A percentile compares a stretch with the other conserved stretches of the same genome.
phyloP scores from a whole-genome alignment of 2,329 filamentous ascomycete genomes.

The Pseudogymnoascus sp. region DNA sequence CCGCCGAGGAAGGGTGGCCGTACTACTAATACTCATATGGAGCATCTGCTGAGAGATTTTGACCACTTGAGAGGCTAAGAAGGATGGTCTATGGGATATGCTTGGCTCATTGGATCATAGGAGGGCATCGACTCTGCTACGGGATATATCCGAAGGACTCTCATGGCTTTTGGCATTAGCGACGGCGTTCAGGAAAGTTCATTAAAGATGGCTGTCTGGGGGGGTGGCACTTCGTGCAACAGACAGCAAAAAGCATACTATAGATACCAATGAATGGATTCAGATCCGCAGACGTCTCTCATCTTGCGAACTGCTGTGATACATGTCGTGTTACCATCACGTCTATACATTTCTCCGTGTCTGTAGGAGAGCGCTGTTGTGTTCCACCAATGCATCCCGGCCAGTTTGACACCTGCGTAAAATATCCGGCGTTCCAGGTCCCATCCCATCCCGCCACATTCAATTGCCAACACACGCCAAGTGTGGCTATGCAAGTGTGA shows the following conservation, averaged over 20 bases:
- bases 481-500: background rate
- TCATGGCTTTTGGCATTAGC: background rate
- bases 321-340: background rate
- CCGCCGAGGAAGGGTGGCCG: conserved; percentile 27
- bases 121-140: background rate
- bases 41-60: conserved; percentile 26
- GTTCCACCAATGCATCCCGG: background rate
- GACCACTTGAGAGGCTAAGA: conserved; percentile 23
- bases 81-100: background rate
- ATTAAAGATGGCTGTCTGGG: background rate
- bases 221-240: background rate
- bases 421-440: background rate
- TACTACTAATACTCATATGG: conserved; percentile 30
- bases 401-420: background rate
- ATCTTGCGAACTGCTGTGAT: background rate
- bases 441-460: background rate
- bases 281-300: background rate
- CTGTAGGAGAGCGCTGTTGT: background rate
- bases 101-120: background rate
- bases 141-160: background rate
- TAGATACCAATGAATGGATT: conserved; percentile 1
- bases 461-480: background rate
- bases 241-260: background rate
- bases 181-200: background rate
- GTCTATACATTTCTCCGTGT: background rate